Conservation (phyloP, 2,329 filamentous ascomycete species). For the Graphium sp. region DNA sequence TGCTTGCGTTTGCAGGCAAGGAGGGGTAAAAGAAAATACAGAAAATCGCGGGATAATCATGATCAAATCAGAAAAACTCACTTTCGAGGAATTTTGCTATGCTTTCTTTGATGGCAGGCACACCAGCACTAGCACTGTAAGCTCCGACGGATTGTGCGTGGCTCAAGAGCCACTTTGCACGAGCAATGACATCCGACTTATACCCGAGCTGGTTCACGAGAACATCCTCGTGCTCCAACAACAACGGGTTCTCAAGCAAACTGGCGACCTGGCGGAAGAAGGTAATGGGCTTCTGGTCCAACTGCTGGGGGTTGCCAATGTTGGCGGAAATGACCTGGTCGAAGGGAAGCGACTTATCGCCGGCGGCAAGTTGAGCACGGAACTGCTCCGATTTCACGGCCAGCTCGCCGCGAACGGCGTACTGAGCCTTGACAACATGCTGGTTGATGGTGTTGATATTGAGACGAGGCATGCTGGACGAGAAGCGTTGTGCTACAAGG, state of each 20-base stretch:
- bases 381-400: slow-evolving; percentile 88
- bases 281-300: slow-evolving; percentile 97
- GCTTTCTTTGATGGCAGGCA: slow-evolving; percentile 70
- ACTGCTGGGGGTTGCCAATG: slow-evolving; percentile 96
- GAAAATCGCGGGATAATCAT: background rate
- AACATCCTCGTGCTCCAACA: slow-evolving; percentile 73
- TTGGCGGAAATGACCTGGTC: slow-evolving; percentile 88
- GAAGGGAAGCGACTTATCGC: slow-evolving; percentile 54
- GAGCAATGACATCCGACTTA: slow-evolving; percentile 73
- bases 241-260: slow-evolving; percentile 72
- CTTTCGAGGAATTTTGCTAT: slow-evolving; percentile 86
- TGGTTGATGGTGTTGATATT: slow-evolving; percentile 84
- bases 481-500: no score
- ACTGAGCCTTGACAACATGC: slow-evolving; percentile 72
- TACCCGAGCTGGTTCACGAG: slow-evolving; percentile 64
- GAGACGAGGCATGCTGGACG: slow-evolving; percentile 27
- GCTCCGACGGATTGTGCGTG: slow-evolving; percentile 85
- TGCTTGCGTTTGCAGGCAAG: no score
- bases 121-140: slow-evolving; percentile 89
- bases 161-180: slow-evolving; percentile 65
- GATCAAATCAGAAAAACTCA: slow-evolving; percentile 23
- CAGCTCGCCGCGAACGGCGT: slow-evolving; percentile 91
- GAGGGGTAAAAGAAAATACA: background rate
- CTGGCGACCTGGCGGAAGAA: slow-evolving; percentile 97
- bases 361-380: slow-evolving; percentile 52